These are phyloP conservation scores for Nemania bipapillata DNA, from an alignment of 2,329 filamentous ascomycete genomes.

Conservation along the genomic window DNA sequence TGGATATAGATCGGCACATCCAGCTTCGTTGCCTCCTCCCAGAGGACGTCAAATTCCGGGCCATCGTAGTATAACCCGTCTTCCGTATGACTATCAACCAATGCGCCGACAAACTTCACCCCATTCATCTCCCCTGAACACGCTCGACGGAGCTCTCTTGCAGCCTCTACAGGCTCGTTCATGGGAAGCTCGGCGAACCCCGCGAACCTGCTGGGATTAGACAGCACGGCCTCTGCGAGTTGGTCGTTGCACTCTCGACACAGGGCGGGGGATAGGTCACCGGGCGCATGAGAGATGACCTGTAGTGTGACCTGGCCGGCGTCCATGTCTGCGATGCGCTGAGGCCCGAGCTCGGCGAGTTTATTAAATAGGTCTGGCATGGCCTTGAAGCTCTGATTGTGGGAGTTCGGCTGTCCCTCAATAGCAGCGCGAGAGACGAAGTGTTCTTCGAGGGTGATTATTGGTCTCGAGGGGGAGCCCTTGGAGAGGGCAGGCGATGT, in stretches of 20 bases:
- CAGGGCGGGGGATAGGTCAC: constrained; percentile 32
- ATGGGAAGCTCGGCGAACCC: constrained; percentile 50
- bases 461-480: constrained; percentile 13
- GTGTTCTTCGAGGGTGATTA: constrained; percentile 42
- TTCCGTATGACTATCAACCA: constrained; percentile 48
- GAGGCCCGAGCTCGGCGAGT: constrained; percentile 23
- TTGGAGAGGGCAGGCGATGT: not conserved
- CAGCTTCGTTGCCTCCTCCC: constrained; percentile 55
- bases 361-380: constrained; percentile 27
- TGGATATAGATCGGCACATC: constrained; percentile 65
- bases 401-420: constrained; percentile 18
- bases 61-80: constrained; percentile 50
- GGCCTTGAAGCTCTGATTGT: constrained; percentile 17
- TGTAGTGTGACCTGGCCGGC: constrained; percentile 43
- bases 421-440: constrained; percentile 36
- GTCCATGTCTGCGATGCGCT: constrained; percentile 44
- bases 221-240: constrained; percentile 44
- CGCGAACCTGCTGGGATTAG: constrained; percentile 45
- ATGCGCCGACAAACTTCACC: constrained; percentile 51
- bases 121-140: constrained; percentile 47
- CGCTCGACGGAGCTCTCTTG: constrained; percentile 48
- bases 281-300: constrained; percentile 46
- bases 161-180: constrained; percentile 47
- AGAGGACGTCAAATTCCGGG: constrained; percentile 47
- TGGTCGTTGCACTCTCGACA: constrained; percentile 44